These are phyloP conservation scores for Pseudogymnoascus sp. DNA, from an alignment of 2,329 filamentous ascomycete genomes.

Conservation along the genomic window DNA sequence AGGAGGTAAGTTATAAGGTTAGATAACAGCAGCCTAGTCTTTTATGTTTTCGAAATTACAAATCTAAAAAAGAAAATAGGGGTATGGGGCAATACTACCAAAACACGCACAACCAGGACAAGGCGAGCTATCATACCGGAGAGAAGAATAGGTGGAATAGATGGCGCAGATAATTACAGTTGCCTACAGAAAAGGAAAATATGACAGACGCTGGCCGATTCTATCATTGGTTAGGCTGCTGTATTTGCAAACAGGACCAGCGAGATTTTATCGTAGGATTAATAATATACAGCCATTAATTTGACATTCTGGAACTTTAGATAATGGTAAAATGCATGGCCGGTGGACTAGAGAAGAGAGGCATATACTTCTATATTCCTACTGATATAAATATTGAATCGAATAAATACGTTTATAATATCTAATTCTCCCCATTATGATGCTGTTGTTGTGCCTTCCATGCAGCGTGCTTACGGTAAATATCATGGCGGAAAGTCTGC, in stretches of 20 bases:
- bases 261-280: not conserved
- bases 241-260: not conserved
- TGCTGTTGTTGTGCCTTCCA: constrained; percentile 25
- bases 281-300: not conserved
- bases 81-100: not conserved
- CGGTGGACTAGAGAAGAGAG: no score
- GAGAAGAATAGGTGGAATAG: not conserved
- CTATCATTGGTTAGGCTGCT: not conserved
- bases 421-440: not conserved
- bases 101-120: not conserved
- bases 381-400: not conserved
- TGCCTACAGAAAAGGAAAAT: not conserved
- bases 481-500: constrained; percentile 35
- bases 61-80: not conserved
- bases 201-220: not conserved
- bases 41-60: not conserved
- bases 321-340: not conserved
- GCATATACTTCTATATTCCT: not conserved
- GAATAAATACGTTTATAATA: not conserved
- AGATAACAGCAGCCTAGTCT: not conserved
- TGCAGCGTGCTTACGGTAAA: constrained; percentile 34
- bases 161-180: not conserved
- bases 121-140: not conserved
- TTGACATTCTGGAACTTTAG: not conserved
- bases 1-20: not conserved